phyloP scores from a whole-genome alignment of 2,329 filamentous ascomycete species.

The Penicillium oxalicum region DNA sequence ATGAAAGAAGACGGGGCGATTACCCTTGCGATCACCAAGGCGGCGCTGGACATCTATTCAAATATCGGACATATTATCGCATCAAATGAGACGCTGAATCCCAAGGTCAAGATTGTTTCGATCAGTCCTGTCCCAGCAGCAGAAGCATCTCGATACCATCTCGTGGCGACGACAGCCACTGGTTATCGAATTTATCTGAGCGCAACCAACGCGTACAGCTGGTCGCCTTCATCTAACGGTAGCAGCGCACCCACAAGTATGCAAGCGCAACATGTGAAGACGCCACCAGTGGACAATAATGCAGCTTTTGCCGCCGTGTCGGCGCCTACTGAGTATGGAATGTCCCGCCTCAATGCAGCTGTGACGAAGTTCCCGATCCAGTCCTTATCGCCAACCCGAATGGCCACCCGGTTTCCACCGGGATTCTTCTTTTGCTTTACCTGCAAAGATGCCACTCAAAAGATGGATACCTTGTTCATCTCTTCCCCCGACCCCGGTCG shows the following conservation, averaged over 20 bases:
- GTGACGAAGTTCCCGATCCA: conserved; percentile 46
- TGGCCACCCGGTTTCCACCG: conserved; percentile 61
- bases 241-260: conserved; percentile 79
- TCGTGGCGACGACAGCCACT: conserved; percentile 84
- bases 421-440: conserved; percentile 89
- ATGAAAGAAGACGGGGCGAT: conserved; percentile 59
- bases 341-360: conserved; percentile 16
- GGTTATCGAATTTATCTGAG: conserved; percentile 90
- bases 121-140: conserved; percentile 80
- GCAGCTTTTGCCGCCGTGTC: conserved; percentile 6
- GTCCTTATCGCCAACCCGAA: conserved; percentile 37
- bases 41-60: conserved; percentile 49
- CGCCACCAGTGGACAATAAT: conserved; percentile 58
- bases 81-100: conserved; percentile 64
- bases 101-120: conserved; percentile 67
- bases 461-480: conserved; percentile 67
- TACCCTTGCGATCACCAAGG: conserved; percentile 51
- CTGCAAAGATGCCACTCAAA: conserved; percentile 53
- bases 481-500: conserved; percentile 82
- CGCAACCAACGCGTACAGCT: conserved; percentile 66
- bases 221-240: conserved; percentile 50
- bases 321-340: not conserved
- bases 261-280: conserved; percentile 96
- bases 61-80: conserved; percentile 81
- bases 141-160: conserved; percentile 75